phyloP scores from a whole-genome alignment of 148 eudicot genomes.

The Vaccinium macrocarpon region DNA sequence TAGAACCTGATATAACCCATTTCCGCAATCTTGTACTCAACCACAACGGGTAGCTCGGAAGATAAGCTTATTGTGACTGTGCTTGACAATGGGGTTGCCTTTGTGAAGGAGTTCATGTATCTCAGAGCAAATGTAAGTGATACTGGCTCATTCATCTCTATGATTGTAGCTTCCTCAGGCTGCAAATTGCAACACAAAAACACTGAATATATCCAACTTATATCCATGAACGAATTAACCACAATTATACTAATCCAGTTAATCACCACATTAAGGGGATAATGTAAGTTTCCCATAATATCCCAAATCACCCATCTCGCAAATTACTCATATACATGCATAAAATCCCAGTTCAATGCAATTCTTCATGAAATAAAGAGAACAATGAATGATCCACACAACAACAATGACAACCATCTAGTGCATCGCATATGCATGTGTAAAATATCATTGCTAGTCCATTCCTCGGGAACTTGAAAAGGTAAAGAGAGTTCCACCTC shows the following conservation, averaged over 20 bases:
- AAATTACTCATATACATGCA: neutral
- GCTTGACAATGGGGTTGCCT: slow-evolving; percentile 56
- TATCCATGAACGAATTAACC: neutral
- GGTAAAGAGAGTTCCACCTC: neutral
- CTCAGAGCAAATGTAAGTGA: slow-evolving; percentile 62
- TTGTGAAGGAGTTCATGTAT: slow-evolving; percentile 60
- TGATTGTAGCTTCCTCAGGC: slow-evolving; percentile 58
- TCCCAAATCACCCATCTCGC: neutral
- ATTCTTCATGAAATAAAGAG: too few species aligned
- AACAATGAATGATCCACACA: too few species aligned
- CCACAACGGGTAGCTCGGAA: slow-evolving; percentile 59
- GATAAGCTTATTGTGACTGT: slow-evolving; percentile 63
- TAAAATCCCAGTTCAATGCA: neutral
- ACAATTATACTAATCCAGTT: neutral
- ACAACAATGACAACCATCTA: too few species aligned
- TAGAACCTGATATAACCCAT: slow-evolving; percentile 70
- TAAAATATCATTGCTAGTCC: neutral
- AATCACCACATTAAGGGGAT: neutral
- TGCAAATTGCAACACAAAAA: slow-evolving; percentile 22
- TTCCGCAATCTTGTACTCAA: slow-evolving; percentile 72
- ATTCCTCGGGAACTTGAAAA: neutral
- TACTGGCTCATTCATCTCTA: slow-evolving; percentile 53
- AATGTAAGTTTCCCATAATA: neutral
- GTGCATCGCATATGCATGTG: neutral
- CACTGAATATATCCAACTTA: neutral